Percentiles rank a stretch among this genome's conserved stretches.
These are phyloP conservation scores for Magnolia kwangsiensis DNA, from an alignment of 164 flowering plant genomes.

Conservation along the genomic window DNA sequence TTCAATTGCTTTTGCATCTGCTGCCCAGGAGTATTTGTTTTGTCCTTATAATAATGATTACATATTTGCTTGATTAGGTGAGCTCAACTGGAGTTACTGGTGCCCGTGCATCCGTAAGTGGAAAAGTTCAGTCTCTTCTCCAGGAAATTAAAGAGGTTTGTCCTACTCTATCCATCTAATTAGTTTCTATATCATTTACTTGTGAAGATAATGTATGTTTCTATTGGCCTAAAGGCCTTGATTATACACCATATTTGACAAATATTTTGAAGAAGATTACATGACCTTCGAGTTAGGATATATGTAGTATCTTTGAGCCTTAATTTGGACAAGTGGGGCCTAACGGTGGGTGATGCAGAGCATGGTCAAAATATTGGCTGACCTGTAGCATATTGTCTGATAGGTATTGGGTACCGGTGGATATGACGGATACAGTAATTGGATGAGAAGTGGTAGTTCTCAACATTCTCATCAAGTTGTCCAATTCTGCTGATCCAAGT, in stretches of 20 bases:
- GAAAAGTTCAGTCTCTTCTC: slow-evolving; percentile 54
- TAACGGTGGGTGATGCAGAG: no score
- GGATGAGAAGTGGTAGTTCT: no score
- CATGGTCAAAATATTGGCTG: no score
- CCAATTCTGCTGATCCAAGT: no score
- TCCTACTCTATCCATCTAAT: slow-evolving; percentile 2
- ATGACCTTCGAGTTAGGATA: no score
- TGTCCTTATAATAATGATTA: background rate
- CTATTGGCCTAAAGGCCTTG: background rate
- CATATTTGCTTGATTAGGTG: slow-evolving; percentile 38
- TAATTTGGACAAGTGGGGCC: no score
- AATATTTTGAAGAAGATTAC: background rate
- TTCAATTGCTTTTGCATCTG: background rate
- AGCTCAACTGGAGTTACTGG: slow-evolving; percentile 92
- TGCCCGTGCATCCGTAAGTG: slow-evolving; percentile 67
- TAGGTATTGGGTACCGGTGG: no score
- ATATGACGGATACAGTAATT: no score
- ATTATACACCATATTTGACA: background rate
- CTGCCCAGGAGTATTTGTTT: background rate
- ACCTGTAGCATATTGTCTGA: no score
- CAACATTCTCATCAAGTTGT: no score
- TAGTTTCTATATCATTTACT: background rate
- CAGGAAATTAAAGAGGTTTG: slow-evolving; percentile 76
- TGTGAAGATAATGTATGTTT: background rate
- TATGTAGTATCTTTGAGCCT: no score